phyloP scores from a whole-genome alignment of 2,329 filamentous ascomycete species.

The Neophaeococcomyces mojaviensis region DNA sequence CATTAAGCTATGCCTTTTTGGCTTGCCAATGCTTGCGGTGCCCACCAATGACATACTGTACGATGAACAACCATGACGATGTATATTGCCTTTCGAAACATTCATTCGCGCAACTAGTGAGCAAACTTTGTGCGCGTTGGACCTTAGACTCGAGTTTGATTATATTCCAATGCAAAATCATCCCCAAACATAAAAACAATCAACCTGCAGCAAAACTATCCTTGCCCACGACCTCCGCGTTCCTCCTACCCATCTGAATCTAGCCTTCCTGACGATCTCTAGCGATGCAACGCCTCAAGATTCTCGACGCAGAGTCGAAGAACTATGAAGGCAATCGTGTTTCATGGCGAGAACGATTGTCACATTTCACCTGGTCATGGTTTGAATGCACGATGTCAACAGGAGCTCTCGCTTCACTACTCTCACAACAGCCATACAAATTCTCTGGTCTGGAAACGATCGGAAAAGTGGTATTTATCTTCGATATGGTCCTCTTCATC shows the following conservation, averaged over 20 bases:
- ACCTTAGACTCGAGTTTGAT: not conserved
- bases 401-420: constrained; percentile 60
- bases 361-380: constrained; percentile 48
- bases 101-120: not conserved
- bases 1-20: constrained; percentile 1
- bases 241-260: not conserved
- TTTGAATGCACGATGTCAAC: constrained; percentile 69
- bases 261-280: constrained; percentile 2
- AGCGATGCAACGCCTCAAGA: constrained; percentile 1
- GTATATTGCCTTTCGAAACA: not conserved
- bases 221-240: not conserved
- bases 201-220: not conserved
- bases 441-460: constrained; percentile 59
- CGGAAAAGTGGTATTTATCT: constrained; percentile 59
- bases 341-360: constrained; percentile 6
- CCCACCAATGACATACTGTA: not conserved
- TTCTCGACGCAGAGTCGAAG: constrained; percentile 5
- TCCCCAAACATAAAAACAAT: not conserved
- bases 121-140: not conserved
- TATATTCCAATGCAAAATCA: not conserved
- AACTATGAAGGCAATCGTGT: constrained; percentile 6
- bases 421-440: constrained; percentile 52
- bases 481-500: constrained; percentile 60
- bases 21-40: constrained; percentile 1
- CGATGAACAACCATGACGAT: not conserved